Evolutionary conservation across 1,284 basidiomycete genomes (phyloP), one percentile per base, ranked within the genome.

Genomic region (Mycena citricolor): DNA sequence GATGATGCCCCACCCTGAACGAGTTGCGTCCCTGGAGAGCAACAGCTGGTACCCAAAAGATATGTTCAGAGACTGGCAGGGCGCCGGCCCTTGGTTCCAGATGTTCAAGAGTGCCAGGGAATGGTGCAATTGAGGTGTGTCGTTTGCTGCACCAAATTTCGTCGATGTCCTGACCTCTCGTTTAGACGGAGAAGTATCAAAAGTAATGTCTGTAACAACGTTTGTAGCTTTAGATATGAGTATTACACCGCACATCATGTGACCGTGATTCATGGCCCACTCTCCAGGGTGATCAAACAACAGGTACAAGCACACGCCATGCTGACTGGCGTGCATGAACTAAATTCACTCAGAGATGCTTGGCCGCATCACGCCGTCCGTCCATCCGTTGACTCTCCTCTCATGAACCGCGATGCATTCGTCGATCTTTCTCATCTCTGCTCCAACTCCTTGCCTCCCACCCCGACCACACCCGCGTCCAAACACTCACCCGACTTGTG

Each of bases 1-100:
- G 6, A 68, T 99, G 57, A 99, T 99, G 97, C 95, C 95, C 21
- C 95, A 95, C 66, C 92, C 92, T 0, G 92, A 94, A 63, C 77
- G 92, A 20, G 86, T 90, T 13, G 74, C 79, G 10, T 71, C 81
- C 22, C 60, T 90, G 46, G 88, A 90, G 61, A 86, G 82, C 61
- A 93, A 92, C 60, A 91, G 87, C 59, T 94, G 91, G 91, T 87
- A 85, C 65, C 85, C 90, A 4, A 54, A 67, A 8, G 62, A 65
- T 24, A 68, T 86, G 47, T 61, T 65, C 51, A 74, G 79, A 26
- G 60, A 70, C 38, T 88, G 83, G 80, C 70, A 77, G 47, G 80
- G 82, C 19, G 72, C 75, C 35, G 94, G 93, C 1, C 95, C 95
- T 2, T 99, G 95, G 95, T 94, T 97, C 70, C 83, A 79, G 61